These are phyloP conservation scores for Meira nashicola DNA, from an alignment of 1,284 basidiomycete genomes.

Conservation along the genomic window DNA sequence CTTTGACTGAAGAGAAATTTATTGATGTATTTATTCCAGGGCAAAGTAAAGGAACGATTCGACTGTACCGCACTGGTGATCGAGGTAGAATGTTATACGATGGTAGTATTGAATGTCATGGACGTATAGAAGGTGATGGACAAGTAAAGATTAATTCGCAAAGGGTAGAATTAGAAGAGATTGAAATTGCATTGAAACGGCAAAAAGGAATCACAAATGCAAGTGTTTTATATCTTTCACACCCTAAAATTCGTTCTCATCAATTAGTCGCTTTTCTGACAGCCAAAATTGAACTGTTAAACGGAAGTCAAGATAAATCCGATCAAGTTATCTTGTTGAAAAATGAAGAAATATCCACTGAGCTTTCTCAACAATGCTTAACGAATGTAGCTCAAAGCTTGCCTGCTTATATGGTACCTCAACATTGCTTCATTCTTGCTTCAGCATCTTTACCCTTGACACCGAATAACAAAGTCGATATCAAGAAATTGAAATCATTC, in stretches of 20 bases:
- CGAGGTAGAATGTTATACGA: constrained; percentile 44
- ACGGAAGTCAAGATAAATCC: neutral
- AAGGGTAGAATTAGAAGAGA: constrained; percentile 50
- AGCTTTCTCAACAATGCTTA: neutral
- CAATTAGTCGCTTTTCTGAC: constrained; percentile 46
- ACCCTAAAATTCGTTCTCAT: constrained; percentile 31
- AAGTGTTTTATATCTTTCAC: constrained; percentile 42
- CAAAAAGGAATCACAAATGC: constrained; percentile 30
- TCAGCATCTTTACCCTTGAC: constrained; percentile 35
- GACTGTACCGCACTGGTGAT: constrained; percentile 50
- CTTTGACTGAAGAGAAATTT: constrained; percentile 41
- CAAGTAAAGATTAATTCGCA: constrained; percentile 52
- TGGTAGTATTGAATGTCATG: constrained; percentile 43
- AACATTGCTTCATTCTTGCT: constrained; percentile 30
- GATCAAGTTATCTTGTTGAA: neutral
- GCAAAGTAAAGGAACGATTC: constrained; percentile 20
- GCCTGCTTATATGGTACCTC: constrained; percentile 45
- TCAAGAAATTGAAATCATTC: constrained; percentile 19
- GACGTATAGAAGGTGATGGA: constrained; percentile 36
- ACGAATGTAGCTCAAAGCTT: constrained; percentile 27
- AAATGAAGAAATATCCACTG: too few species aligned
- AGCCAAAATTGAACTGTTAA: neutral
- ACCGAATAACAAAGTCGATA: constrained; percentile 49
- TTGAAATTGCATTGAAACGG: constrained; percentile 30
- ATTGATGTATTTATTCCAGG: constrained; percentile 18